Percentiles rank a stretch among this genome's conserved stretches.
Evolutionary conservation across 2,329 filamentous ascomycete genomes (phyloP).

Genomic region (Sclerotinia minor): DNA sequence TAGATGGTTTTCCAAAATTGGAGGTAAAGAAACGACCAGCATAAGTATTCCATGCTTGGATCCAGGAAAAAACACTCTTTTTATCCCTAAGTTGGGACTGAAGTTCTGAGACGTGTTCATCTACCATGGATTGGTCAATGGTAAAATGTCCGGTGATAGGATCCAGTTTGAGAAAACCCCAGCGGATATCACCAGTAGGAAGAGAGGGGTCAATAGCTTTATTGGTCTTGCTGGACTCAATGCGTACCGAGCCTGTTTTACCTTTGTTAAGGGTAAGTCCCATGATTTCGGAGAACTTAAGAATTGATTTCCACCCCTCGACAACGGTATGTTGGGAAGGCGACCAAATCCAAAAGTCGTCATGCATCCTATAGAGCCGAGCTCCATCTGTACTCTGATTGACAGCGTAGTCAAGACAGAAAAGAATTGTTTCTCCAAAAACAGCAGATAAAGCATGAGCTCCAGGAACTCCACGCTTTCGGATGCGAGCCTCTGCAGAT

Average conservation of each 20-base stretch:
- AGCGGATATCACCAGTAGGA: conserved; percentile 55
- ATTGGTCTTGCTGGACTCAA: conserved; percentile 34
- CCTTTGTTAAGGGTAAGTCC: conserved; percentile 58
- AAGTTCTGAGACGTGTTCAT: conserved; percentile 58
- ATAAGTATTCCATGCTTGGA: conserved; percentile 62
- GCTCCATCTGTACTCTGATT: conserved; percentile 57
- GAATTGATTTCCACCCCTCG: conserved; percentile 60
- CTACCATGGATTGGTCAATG: conserved; percentile 56
- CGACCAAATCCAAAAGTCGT: conserved; percentile 69
- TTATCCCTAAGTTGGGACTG: conserved; percentile 52
- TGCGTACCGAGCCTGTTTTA: conserved; percentile 55
- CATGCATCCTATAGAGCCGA: conserved; percentile 61
- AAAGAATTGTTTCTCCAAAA: conserved; percentile 61
- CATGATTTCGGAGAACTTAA: conserved; percentile 54
- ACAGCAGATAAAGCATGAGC: conserved; percentile 59
- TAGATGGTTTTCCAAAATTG: conserved; percentile 57
- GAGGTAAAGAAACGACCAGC: conserved; percentile 56
- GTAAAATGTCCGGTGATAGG: conserved; percentile 50
- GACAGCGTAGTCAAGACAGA: conserved; percentile 65
- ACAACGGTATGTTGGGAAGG: conserved; percentile 51
- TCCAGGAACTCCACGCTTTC: conserved; percentile 60
- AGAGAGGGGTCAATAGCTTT: conserved; percentile 41
- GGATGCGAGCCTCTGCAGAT: conserved; percentile 45
- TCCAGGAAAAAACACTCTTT: conserved; percentile 57
- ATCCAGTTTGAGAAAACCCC: conserved; percentile 60